These are phyloP conservation scores for Tremella fuciformis DNA, from an alignment of 768 basidiomycete genomes.

Conservation along the genomic window DNA sequence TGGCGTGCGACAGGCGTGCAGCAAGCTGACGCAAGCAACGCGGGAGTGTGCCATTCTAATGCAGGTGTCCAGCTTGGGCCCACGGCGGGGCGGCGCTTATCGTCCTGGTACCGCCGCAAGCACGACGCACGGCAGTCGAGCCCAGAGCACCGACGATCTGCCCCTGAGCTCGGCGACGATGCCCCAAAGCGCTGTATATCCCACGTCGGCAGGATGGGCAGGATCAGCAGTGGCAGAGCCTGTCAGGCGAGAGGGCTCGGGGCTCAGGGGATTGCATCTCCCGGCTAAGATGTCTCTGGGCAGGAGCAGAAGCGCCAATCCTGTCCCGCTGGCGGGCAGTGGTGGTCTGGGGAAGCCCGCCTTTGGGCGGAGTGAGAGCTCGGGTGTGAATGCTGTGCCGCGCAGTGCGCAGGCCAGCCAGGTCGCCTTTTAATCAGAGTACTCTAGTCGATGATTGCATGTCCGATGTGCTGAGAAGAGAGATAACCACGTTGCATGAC, in stretches of 20 bases:
- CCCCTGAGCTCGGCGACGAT: slow-evolving; percentile 16
- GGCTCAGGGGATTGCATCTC: slow-evolving; percentile 39
- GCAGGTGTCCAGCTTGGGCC: slow-evolving; percentile 77
- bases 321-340: not conserved
- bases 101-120: slow-evolving; percentile 10
- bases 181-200: slow-evolving; percentile 7
- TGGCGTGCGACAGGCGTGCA: slow-evolving; percentile 66
- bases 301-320: slow-evolving; percentile 8
- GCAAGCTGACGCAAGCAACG: slow-evolving; percentile 73
- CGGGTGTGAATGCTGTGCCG: not conserved
- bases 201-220: slow-evolving; percentile 7
- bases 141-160: slow-evolving; percentile 24
- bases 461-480: too few species aligned
- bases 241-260: slow-evolving; percentile 6
- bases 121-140: not conserved
- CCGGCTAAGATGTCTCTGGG: slow-evolving; percentile 32
- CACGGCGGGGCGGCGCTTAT: slow-evolving; percentile 38
- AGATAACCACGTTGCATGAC: too few species aligned
- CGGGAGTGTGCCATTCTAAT: slow-evolving; percentile 83
- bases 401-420: slow-evolving; percentile 14
- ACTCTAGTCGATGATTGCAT: too few species aligned
- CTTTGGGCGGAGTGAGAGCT: not conserved
- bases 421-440: slow-evolving; percentile 2
- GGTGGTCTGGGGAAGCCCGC: not conserved
- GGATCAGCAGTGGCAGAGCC: not conserved